Conservation (phyloP, 148 eudicot genomes). For the Cornus controversa region DNA sequence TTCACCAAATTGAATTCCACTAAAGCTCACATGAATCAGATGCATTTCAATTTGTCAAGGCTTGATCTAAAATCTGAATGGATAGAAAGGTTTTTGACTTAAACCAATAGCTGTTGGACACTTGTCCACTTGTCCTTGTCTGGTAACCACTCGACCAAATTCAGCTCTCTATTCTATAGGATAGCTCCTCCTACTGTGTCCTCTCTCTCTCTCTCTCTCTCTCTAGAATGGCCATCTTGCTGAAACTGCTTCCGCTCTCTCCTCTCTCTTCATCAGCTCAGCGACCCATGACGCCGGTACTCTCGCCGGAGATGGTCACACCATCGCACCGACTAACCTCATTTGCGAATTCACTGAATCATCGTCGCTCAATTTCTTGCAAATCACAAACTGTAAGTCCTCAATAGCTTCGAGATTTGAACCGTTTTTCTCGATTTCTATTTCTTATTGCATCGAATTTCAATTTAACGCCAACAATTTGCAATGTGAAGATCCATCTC, state of each 20-base stretch:
- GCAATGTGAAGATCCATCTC: too few species aligned
- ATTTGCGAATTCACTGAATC: background rate
- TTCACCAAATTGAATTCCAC: too few species aligned
- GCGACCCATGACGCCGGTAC: background rate
- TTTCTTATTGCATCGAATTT: background rate
- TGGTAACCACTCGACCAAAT: background rate
- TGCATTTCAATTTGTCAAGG: too few species aligned
- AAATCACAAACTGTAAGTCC: slow-evolving; percentile 13
- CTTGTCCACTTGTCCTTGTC: too few species aligned
- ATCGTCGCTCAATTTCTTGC: slow-evolving; percentile 9
- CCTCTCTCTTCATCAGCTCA: background rate
- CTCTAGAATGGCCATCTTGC: slow-evolving; percentile 14
- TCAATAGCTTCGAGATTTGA: background rate
- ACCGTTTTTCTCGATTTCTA: background rate
- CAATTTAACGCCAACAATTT: background rate
- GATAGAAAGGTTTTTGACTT: background rate
- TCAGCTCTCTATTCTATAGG: background rate
- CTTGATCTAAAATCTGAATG: too few species aligned
- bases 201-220: slow-evolving; percentile 5
- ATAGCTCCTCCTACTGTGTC: background rate
- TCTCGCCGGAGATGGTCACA: background rate
- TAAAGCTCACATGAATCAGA: too few species aligned
- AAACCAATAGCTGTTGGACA: background rate
- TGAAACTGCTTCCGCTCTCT: slow-evolving; percentile 6
- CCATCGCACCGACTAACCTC: slow-evolving; percentile 1